These are phyloP conservation scores for Penicillium occitanis DNA, from an alignment of 2,329 filamentous ascomycete genomes.

Conservation along the genomic window DNA sequence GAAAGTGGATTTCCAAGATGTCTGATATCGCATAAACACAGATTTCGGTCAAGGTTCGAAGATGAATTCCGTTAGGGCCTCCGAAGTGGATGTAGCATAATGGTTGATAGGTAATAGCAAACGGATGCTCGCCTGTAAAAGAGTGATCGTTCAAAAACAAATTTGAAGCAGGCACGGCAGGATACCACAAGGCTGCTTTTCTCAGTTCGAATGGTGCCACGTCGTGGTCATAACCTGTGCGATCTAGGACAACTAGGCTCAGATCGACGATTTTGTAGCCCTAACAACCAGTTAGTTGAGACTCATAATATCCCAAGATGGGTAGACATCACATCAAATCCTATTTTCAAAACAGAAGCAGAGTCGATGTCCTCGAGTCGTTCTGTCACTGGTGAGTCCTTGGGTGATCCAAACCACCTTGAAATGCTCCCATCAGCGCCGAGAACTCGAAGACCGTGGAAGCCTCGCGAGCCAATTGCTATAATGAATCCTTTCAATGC, in stretches of 20 bases:
- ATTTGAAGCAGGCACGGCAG: constrained; percentile 4
- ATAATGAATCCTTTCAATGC: constrained; percentile 11
- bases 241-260: background rate
- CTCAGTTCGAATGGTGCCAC: background rate
- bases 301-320: background rate
- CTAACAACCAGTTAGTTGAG: constrained; percentile 4
- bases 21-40: background rate
- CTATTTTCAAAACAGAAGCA: background rate
- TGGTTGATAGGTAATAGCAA: constrained; percentile 5
- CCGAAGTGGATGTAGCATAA: constrained; percentile 15
- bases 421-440: constrained; percentile 5
- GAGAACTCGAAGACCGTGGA: constrained; percentile 18
- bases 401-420: constrained; percentile 16
- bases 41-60: constrained; percentile 13
- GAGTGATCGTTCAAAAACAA: constrained; percentile 10
- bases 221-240: background rate
- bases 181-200: constrained; percentile 13
- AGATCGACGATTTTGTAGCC: constrained; percentile 19
- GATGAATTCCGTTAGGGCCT: constrained; percentile 12
- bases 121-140: constrained; percentile 4
- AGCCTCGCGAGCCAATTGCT: constrained; percentile 18
- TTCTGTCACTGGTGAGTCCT: constrained; percentile 11
- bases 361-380: constrained; percentile 5
- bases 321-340: constrained; percentile 9
- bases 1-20: constrained; percentile 3